phyloP scores from a whole-genome alignment of 768 basidiomycete species.

The Tricholoma terreum region DNA sequence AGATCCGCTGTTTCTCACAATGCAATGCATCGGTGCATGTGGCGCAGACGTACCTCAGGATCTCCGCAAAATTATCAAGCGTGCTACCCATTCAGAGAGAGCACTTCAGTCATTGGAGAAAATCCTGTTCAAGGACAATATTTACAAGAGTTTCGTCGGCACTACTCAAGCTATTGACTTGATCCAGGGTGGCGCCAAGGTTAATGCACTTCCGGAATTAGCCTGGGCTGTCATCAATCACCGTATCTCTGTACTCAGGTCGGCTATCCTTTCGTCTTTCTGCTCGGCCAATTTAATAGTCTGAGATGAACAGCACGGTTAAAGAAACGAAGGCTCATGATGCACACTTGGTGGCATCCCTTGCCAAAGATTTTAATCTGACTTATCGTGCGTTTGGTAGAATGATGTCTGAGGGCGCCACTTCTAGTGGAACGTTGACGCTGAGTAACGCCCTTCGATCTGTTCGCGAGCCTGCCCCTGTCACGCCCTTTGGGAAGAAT shows the following conservation, averaged over 20 bases:
- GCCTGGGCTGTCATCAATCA: slow-evolving; percentile 71
- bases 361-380: slow-evolving; percentile 54
- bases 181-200: slow-evolving; percentile 64
- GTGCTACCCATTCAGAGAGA: slow-evolving; percentile 45
- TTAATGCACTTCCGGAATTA: slow-evolving; percentile 77
- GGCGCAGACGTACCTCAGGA: slow-evolving; percentile 48
- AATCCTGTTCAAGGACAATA: slow-evolving; percentile 37
- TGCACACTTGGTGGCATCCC: slow-evolving; percentile 38
- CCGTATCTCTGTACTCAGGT: slow-evolving; percentile 63
- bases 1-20: slow-evolving; percentile 54
- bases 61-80: slow-evolving; percentile 46
- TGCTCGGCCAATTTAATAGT: not conserved
- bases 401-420: slow-evolving; percentile 30
- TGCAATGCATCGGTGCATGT: slow-evolving; percentile 68
- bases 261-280: slow-evolving; percentile 9
- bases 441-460: slow-evolving; percentile 49
- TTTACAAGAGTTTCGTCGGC: slow-evolving; percentile 46
- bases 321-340: slow-evolving; percentile 44
- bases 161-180: slow-evolving; percentile 82
- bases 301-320: slow-evolving; percentile 33
- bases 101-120: slow-evolving; percentile 52
- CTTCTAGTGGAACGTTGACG: slow-evolving; percentile 44
- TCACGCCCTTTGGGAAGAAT: slow-evolving; percentile 48
- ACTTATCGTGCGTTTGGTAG: slow-evolving; percentile 57
- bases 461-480: slow-evolving; percentile 64